These are phyloP conservation scores for Trichoderma gracile DNA, from an alignment of 2,329 filamentous ascomycete genomes.

Conservation along the genomic window DNA sequence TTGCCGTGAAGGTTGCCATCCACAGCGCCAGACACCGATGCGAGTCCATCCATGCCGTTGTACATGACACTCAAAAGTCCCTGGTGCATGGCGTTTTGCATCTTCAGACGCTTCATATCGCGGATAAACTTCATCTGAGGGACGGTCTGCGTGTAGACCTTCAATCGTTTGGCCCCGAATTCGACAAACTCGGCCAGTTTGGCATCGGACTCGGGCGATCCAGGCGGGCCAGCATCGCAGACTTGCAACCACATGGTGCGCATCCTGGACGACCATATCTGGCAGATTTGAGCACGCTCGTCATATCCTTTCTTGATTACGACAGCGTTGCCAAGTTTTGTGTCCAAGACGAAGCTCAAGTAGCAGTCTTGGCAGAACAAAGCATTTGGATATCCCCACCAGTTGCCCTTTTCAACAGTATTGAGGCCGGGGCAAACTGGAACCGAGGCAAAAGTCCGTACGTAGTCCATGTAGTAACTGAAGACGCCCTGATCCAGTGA, in stretches of 20 bases:
- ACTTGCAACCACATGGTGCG: constrained; percentile 38
- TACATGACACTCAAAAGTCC: constrained; percentile 40
- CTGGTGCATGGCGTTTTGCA: constrained; percentile 39
- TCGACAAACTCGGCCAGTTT: constrained; percentile 34
- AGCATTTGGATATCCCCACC: constrained; percentile 41
- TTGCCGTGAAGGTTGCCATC: constrained; percentile 40
- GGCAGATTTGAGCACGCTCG: constrained; percentile 37
- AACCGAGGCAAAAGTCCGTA: constrained; percentile 35
- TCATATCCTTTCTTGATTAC: constrained; percentile 34
- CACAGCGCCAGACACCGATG: constrained; percentile 32
- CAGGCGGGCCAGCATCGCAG: constrained; percentile 34
- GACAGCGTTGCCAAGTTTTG: constrained; percentile 32
- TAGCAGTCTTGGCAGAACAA: constrained; percentile 42
- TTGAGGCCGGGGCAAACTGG: constrained; percentile 36
- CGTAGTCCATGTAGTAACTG: constrained; percentile 34
- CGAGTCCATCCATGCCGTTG: constrained; percentile 36
- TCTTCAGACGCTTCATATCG: constrained; percentile 35
- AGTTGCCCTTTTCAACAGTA: constrained; percentile 32
- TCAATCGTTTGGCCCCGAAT: constrained; percentile 33
- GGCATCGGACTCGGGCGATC: constrained; percentile 32
- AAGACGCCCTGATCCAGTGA: constrained; percentile 39
- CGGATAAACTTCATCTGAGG: constrained; percentile 36
- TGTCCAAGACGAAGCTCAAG: constrained; percentile 35
- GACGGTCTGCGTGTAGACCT: constrained; percentile 36
- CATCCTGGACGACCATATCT: constrained; percentile 44